These are phyloP conservation scores for Microbotryum intermedium DNA, from an alignment of 1,284 basidiomycete species.

Conservation along the genomic window DNA sequence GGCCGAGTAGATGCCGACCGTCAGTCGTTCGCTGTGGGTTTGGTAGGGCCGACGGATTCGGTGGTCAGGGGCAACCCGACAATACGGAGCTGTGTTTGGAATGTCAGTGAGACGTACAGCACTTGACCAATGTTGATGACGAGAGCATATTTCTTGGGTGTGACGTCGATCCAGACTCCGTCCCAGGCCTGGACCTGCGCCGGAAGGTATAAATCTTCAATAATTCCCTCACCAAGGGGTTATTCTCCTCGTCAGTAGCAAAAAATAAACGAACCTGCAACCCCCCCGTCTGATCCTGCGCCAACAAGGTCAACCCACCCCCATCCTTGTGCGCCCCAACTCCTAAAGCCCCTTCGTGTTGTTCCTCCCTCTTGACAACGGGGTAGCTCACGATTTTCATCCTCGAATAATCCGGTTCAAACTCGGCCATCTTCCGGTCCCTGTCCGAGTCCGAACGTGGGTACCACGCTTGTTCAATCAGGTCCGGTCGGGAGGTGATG, in stretches of 20 bases:
- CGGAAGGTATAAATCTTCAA: background rate
- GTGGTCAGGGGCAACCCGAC: background rate
- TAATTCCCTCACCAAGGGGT: too few species aligned
- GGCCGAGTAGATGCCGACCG: slow-evolving; percentile 8
- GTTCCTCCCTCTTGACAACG: background rate
- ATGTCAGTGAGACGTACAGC: background rate
- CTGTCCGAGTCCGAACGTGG: background rate
- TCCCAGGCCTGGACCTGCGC: slow-evolving; percentile 9
- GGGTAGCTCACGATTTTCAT: slow-evolving; percentile 20
- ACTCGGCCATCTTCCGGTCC: too few species aligned
- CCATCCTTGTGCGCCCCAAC: slow-evolving; percentile 10
- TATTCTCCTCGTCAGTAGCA: too few species aligned
- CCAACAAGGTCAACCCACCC: slow-evolving; percentile 10
- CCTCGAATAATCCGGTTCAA: slow-evolving; percentile 9
- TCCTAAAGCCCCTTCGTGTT: slow-evolving; percentile 2
- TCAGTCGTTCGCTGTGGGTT: slow-evolving; percentile 10
- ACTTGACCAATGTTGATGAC: slow-evolving; percentile 24
- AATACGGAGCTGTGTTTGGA: too few species aligned
- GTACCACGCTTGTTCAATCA: background rate
- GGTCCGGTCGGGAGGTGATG: background rate
- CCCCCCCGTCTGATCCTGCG: slow-evolving; percentile 13
- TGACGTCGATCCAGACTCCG: slow-evolving; percentile 7
- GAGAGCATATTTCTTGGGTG: slow-evolving; percentile 6
- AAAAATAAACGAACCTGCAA: slow-evolving; percentile 7
- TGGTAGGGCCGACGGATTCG: too few species aligned